Percentiles rank a stretch among this genome's conserved stretches.
Conservation (phyloP, 495 filamentous ascomycete genomes). For the Daldinia decipiens region DNA sequence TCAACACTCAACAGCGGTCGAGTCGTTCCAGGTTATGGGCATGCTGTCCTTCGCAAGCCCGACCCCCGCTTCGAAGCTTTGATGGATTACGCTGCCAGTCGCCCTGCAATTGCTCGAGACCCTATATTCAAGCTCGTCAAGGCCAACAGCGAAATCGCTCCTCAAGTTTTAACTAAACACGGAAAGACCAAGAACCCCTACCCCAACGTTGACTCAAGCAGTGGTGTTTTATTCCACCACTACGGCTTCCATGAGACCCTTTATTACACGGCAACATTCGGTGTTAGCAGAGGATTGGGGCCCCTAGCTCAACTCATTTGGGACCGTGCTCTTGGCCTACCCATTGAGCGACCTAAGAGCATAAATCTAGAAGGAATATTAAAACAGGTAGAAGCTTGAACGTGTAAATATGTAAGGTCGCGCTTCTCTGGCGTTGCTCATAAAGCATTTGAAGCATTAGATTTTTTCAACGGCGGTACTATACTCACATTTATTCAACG, state of each 20-base stretch:
- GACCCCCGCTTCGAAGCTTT: constrained; percentile 95
- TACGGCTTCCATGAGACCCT: constrained; percentile 96
- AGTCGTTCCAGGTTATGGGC: constrained; percentile 97
- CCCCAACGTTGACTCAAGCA: constrained; percentile 93
- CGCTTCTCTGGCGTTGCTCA: constrained; percentile 24
- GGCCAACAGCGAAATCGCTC: constrained; percentile 80
- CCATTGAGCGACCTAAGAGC: constrained; percentile 98
- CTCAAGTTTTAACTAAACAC: constrained; percentile 87
- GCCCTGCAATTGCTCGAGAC: constrained; percentile 84
- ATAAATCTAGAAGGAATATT: constrained; percentile 88
- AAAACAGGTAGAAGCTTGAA: constrained; percentile 61
- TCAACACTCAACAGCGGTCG: constrained; percentile 89
- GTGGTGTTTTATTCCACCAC: constrained; percentile 94
- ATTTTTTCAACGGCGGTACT: constrained; percentile 16
- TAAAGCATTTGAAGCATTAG: constrained; percentile 18
- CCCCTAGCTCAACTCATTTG: constrained; percentile 94
- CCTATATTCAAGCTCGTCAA: constrained; percentile 94
- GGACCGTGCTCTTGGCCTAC: constrained; percentile 92
- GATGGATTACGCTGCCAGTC: constrained; percentile 90
- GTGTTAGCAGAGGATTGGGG: constrained; percentile 89
- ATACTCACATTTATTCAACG: neutral
- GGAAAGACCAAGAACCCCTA: constrained; percentile 99
- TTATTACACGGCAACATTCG: constrained; percentile 98
- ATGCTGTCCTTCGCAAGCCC: constrained; percentile 96
- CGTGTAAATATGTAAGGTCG: constrained; percentile 16